Evolutionary conservation across 176 grass and related monocot species (phyloP), one percentile per base, ranked within the genome.

Genomic region (Olyra latifolia): DNA sequence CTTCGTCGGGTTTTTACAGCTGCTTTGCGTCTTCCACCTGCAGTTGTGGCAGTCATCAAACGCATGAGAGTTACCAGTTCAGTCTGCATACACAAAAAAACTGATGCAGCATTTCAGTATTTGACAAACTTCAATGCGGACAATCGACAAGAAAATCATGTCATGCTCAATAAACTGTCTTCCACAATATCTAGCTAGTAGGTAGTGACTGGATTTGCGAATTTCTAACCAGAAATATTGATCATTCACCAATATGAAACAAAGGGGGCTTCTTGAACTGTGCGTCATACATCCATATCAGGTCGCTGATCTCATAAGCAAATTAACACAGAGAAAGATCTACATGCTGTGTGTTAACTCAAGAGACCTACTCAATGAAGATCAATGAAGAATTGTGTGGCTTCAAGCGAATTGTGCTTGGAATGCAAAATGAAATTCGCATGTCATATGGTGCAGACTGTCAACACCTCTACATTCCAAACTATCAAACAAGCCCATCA

Each of bases 281-380:
- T 71, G 23, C 44, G 62, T 63, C 43, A 85, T 20, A 71, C 62
- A 39, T 17, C 19, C 66, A 56, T 44, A 32, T 62, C 76, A 73
- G 56, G 46, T 54, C 45, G 22, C 75, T 72, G 56, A 64, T 63
- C 75, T 79, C 43, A 44, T 41, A 85, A 63, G 76, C 8, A 85
- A 72, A 65, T 52, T 72, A 63, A 54, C 17, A 23, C 5, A 30
- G 32, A 85, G 7, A 73, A 46, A 40, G 64, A 46, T 24, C 27
- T 29, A 72, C 23, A 30, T 30, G 17, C 24, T 12, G 32, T 5
- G 1, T 24, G 30, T 44, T 32, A 86, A 86, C 46, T 60, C 19
- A 72, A 43, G 7, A 30, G 12, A 32, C 83, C 83, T 79, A 66
- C 46, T 23, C 32, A 72, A 52, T 25, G 39, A 55, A 29, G 2